phyloP scores from a whole-genome alignment of 2,329 filamentous ascomycete species.

The Xylaria sp. region DNA sequence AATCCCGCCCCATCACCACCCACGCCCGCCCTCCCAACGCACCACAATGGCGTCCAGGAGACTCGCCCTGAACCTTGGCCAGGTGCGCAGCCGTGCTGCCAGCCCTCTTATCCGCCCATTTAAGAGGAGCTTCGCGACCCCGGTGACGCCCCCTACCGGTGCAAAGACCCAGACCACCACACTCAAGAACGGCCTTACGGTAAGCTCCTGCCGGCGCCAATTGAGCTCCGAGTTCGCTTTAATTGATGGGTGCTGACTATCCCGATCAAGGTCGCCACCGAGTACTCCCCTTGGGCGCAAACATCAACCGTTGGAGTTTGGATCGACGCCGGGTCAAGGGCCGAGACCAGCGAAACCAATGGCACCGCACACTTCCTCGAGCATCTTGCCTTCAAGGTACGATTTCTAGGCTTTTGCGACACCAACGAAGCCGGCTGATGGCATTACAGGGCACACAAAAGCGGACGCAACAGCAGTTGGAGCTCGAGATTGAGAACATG shows the following conservation, averaged over 20 bases:
- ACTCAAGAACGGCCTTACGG: conserved; percentile 96
- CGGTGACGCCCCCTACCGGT: conserved; percentile 69
- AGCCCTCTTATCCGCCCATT: conserved; percentile 80
- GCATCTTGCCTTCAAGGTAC: conserved; percentile 99
- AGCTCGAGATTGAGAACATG: conserved; percentile 99
- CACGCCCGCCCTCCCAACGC: conserved; percentile 57
- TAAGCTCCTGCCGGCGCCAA: conserved; percentile 57
- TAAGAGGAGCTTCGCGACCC: conserved; percentile 89
- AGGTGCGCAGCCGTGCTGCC: conserved; percentile 88
- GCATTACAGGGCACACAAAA: conserved; percentile 81
- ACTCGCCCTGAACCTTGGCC: conserved; percentile 93
- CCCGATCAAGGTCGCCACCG: conserved; percentile 83
- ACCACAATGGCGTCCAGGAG: conserved; percentile 89
- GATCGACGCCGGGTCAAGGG: conserved; percentile 98
- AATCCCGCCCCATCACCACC: conserved; percentile 52
- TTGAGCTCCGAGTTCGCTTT: conserved; percentile 36
- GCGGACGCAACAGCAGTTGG: conserved; percentile 95
- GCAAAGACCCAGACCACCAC: conserved; percentile 96
- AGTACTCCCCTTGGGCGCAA: conserved; percentile 98
- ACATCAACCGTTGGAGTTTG: conserved; percentile 98
- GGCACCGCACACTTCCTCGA: conserved; percentile 99
- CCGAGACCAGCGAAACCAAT: conserved; percentile 98
- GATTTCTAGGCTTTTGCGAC: conserved; percentile 28
- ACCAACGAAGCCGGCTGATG: conserved; percentile 35
- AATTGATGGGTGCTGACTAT: conserved; percentile 29